Conservation (phyloP, 768 basidiomycete genomes). For the Lactarius hatsudake region DNA sequence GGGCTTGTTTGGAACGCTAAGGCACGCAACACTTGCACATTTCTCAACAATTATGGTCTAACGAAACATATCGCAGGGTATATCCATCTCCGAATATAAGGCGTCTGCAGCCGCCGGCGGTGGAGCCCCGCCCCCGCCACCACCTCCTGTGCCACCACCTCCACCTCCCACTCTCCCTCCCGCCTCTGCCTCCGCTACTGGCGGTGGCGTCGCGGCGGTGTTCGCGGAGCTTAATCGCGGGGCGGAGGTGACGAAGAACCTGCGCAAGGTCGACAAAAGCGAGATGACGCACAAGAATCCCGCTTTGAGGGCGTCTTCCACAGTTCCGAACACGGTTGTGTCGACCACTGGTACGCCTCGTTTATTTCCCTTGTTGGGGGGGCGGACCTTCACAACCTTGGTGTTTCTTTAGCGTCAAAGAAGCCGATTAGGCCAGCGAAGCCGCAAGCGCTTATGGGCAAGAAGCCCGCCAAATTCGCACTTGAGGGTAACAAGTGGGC, state of each 20-base stretch:
- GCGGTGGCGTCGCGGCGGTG: conserved; percentile 69
- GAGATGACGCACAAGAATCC: conserved; percentile 99
- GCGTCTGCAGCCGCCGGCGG: conserved; percentile 36
- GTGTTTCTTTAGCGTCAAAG: conserved; percentile 38
- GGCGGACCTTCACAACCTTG: background rate
- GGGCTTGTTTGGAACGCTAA: conserved; percentile 88
- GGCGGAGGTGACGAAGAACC: conserved; percentile 81
- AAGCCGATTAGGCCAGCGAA: conserved; percentile 81
- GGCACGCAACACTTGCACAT: conserved; percentile 38
- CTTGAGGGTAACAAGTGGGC: conserved; percentile 94
- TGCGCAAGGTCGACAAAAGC: conserved; percentile 92
- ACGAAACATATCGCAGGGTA: conserved; percentile 42
- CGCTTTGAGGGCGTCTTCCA: conserved; percentile 56
- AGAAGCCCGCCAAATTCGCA: conserved; percentile 87
- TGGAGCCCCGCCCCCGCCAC: conserved; percentile 50
- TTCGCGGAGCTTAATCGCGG: conserved; percentile 91
- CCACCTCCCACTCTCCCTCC: conserved; percentile 40
- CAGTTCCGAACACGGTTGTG: conserved; percentile 44
- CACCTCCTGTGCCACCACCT: conserved; percentile 38
- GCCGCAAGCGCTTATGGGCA: conserved; percentile 76
- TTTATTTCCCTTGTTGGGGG: background rate
- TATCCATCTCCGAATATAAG: conserved; percentile 54
- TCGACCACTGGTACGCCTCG: conserved; percentile 24
- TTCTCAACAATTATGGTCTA: background rate
- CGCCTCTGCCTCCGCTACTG: conserved; percentile 34